Evolutionary conservation across 139 green algal genomes (phyloP).

Genomic region (Micractinium conductrix): DNA sequence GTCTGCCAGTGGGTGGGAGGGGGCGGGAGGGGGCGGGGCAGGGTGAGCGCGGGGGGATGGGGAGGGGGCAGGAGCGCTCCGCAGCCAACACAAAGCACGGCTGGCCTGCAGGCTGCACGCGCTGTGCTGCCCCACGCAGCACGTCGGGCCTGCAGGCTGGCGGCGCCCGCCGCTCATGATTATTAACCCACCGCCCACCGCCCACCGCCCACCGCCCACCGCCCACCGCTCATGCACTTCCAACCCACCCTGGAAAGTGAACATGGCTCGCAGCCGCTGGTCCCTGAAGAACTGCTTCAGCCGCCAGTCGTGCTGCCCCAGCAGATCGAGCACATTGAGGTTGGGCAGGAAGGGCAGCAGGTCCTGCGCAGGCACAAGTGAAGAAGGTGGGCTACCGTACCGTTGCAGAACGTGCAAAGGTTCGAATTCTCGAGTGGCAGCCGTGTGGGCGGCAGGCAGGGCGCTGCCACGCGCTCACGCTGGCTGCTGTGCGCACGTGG

Average conservation of each 20-base stretch:
- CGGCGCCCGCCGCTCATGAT: too few relatives aligned
- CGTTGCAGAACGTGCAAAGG: neutral
- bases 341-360: conserved; percentile 70
- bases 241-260: conserved; percentile 72
- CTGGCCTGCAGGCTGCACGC: too few relatives aligned
- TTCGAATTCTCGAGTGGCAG: neutral
- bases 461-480: too few relatives aligned
- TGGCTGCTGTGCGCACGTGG: too few relatives aligned
- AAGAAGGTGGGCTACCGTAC: neutral
- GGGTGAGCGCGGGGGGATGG: neutral
- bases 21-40: neutral
- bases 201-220: too few relatives aligned
- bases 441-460: neutral
- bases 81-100: too few relatives aligned
- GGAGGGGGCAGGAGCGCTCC: too few relatives aligned
- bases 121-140: too few relatives aligned
- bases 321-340: conserved; percentile 70
- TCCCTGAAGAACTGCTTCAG: conserved; percentile 74
- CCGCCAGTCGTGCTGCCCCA: conserved; percentile 70
- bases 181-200: too few relatives aligned
- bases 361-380: neutral
- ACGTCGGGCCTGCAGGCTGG: too few relatives aligned
- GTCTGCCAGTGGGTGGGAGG: conserved; percentile 52
- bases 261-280: conserved; percentile 64
- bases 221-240: neutral